Conservation (phyloP, 2,329 filamentous ascomycete genomes). For the Trichoderma sp. region DNA sequence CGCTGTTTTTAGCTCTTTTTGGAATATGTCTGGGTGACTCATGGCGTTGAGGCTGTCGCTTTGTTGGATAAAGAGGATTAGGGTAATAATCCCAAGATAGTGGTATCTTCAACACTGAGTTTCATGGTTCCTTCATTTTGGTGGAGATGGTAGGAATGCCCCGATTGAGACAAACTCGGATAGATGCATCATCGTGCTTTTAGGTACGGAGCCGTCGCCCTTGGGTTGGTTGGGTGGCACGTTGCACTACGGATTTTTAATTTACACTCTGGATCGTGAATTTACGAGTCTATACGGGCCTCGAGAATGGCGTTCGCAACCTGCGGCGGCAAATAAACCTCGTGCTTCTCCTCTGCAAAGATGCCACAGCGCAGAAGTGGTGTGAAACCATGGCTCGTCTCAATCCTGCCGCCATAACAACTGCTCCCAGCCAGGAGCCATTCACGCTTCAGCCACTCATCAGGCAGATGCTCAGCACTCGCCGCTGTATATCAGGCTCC, state of each 20-base stretch:
- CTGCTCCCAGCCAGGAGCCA: slow-evolving; percentile 24
- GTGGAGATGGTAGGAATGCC: slow-evolving; percentile 12
- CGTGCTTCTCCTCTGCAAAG: background rate
- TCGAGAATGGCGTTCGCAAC: background rate
- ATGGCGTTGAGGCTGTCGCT: slow-evolving; percentile 29
- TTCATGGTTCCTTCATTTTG: background rate
- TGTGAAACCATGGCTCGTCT: slow-evolving; percentile 27
- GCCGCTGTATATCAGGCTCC: slow-evolving; percentile 46
- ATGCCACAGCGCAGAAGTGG: background rate
- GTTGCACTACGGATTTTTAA: background rate
- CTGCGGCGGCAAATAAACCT: background rate
- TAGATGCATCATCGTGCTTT: slow-evolving; percentile 27
- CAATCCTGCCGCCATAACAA: slow-evolving; percentile 31
- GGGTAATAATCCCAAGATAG: background rate
- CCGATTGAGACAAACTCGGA: slow-evolving; percentile 29
- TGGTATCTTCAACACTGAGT: background rate
- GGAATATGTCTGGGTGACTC: slow-evolving; percentile 37
- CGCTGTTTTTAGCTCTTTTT: slow-evolving; percentile 43
- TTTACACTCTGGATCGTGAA: background rate
- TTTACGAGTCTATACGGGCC: background rate
- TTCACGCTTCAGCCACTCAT: slow-evolving; percentile 43
- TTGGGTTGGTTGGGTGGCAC: background rate
- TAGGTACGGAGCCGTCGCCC: background rate
- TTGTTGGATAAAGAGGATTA: background rate
- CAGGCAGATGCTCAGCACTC: slow-evolving; percentile 47